Conservation (phyloP, 129 eudicot species). For the Smallanthus sonchifolius region DNA sequence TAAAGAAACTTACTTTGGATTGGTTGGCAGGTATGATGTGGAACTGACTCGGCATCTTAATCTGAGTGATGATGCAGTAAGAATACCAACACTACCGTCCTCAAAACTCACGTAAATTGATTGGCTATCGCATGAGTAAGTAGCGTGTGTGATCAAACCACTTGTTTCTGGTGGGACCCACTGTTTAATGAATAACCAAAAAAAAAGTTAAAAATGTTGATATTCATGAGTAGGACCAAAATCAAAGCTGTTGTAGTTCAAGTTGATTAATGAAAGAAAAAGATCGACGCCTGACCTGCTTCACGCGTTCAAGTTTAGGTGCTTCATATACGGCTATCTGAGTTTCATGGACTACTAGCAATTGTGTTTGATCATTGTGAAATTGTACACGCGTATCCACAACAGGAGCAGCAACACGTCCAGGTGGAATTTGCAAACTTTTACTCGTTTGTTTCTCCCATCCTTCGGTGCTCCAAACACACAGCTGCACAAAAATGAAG, state of each 20-base stretch:
- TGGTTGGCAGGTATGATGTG: constrained; percentile 56
- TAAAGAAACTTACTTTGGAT: constrained; percentile 49
- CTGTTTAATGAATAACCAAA: constrained; percentile 23
- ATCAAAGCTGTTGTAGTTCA: neutral
- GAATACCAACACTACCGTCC: constrained; percentile 76
- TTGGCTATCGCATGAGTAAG: constrained; percentile 87
- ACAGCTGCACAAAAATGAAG: constrained; percentile 41
- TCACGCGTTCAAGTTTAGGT: constrained; percentile 64
- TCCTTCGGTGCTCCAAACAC: constrained; percentile 87
- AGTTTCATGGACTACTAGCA: constrained; percentile 76
- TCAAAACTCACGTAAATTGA: constrained; percentile 72
- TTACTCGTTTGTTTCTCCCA: constrained; percentile 81
- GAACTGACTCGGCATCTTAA: constrained; percentile 71
- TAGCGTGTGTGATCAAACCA: constrained; percentile 84
- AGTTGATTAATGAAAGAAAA: neutral
- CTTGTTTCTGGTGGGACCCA: constrained; percentile 84
- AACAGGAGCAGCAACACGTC: constrained; percentile 69
- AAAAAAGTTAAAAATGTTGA: neutral
- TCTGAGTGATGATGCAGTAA: constrained; percentile 67
- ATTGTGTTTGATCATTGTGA: constrained; percentile 79
- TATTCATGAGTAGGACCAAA: neutral
- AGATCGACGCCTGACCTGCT: constrained; percentile 44
- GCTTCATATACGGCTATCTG: constrained; percentile 90
- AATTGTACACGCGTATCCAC: constrained; percentile 88
- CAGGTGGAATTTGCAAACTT: constrained; percentile 70